Evolutionary conservation across 495 filamentous ascomycete species (phyloP), one percentile per base, ranked within the genome.

Genomic region (Elasticomyces elasticus): DNA sequence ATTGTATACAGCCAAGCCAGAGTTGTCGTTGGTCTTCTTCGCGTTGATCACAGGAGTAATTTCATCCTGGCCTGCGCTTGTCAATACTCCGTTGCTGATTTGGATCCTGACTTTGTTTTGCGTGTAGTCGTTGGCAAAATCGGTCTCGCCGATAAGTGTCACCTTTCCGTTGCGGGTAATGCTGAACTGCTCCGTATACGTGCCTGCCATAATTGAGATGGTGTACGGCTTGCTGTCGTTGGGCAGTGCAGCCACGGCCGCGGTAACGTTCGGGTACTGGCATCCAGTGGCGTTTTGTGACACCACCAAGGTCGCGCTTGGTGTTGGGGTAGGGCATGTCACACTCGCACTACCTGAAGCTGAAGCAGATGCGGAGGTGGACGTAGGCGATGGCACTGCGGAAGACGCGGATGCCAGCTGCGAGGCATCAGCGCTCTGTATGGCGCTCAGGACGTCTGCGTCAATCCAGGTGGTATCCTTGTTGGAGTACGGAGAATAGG

Each of bases 81-180:
- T 58, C 5, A 54, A 41, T 22, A 15, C 5, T 5, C 54, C 55
- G 27, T 50, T 54, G 5, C 38, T 45, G 35, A 53, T 41, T 22
- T 42, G n/a, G 19, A 62, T 55, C 7, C 13, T 58, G 55, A 62
- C 59, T 24, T 42, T 38, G 55, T 62, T 62, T 20, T 37, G 23
- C 4, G 55, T 40, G 40, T 58, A 62, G 40, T 57, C 55, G 27
- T 43, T 53, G n/a, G 54, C 6, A 24, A 49, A 49, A 17, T 19
- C 17, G 6, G 59, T 58, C n/a, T 50, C 59, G n/a, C 59, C 59
- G 27, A 48, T 49, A 24, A 62, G 44, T n/a, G 55, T 58, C 19
- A 62, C 55, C 28, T 57, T 57, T 17, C 59, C 59, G n/a, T 49
- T 58, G 12, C 55, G 31, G 33, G 49, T 58, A 40, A 62, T 54